Percentiles rank a stretch among this genome's conserved stretches.
Evolutionary conservation across 2,329 filamentous ascomycete genomes (phyloP).

Genomic region (Colletotrichum sublineola): DNA sequence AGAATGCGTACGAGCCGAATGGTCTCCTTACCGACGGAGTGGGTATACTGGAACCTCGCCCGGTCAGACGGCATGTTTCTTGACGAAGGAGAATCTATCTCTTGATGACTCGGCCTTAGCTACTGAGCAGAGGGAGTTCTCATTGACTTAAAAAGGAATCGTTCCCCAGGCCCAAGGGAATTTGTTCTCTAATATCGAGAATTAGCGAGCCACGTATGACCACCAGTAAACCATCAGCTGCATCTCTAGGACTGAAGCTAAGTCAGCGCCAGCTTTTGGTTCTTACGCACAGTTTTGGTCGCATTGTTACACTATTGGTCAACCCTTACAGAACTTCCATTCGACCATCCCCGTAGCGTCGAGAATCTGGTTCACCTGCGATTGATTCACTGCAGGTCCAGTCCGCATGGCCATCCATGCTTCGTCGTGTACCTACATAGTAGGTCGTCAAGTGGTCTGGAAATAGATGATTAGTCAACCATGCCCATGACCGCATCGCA

Average conservation of each 20-base stretch:
- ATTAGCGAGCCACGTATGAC: constrained; percentile 19
- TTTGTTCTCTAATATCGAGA: background rate
- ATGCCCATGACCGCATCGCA: background rate
- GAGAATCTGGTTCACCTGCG: background rate
- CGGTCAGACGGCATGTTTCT: constrained; percentile 3
- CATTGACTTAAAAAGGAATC: background rate
- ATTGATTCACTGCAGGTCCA: background rate
- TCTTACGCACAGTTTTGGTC: constrained; percentile 27
- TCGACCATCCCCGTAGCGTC: background rate
- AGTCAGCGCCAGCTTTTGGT: constrained; percentile 20
- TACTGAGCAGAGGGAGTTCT: too few species aligned
- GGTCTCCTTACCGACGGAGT: constrained; percentile 13
- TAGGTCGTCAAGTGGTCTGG: background rate
- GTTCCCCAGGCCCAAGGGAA: too few species aligned
- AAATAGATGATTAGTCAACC: background rate
- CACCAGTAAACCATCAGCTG: constrained; percentile 26
- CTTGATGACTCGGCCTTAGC: background rate
- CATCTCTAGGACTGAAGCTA: constrained; percentile 14
- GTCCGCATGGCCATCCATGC: background rate
- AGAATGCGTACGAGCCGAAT: constrained; percentile 28
- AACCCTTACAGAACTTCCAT: background rate
- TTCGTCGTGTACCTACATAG: background rate
- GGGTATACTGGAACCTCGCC: constrained; percentile 12
- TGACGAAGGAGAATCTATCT: background rate
- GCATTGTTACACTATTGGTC: background rate